Percentiles rank a stretch among this genome's conserved stretches.
phyloP scores from a whole-genome alignment of 257 asterid species.

The Petunia secreta region DNA sequence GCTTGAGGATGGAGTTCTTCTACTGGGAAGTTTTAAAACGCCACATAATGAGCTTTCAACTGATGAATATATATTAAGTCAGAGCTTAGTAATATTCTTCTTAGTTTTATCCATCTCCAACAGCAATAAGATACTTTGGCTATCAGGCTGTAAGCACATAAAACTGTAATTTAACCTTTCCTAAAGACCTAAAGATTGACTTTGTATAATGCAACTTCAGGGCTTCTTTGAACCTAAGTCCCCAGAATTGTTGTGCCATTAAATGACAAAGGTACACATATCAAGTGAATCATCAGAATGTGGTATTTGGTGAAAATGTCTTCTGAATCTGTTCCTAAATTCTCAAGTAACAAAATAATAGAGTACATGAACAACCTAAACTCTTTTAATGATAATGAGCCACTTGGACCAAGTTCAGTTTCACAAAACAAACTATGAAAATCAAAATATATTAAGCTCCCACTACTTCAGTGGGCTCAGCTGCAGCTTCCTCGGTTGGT shows the following conservation, averaged over 20 bases:
- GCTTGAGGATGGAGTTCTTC: too few species aligned
- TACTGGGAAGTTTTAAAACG: too few species aligned
- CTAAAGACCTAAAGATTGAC: neutral
- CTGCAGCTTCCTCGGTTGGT: constrained; percentile 60
- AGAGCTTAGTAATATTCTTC: too few species aligned
- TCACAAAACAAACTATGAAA: neutral
- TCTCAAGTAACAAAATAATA: neutral
- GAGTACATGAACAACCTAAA: constrained; percentile 3
- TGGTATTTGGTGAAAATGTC: neutral
- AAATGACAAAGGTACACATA: neutral
- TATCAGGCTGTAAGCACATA: too few species aligned
- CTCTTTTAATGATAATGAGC: constrained; percentile 21
- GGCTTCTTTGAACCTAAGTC: too few species aligned
- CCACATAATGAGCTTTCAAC: too few species aligned
- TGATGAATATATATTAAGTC: too few species aligned
- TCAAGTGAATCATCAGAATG: constrained; percentile 9
- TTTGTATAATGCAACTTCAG: neutral
- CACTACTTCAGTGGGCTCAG: constrained; percentile 64
- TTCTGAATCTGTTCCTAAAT: constrained; percentile 25
- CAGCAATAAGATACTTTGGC: too few species aligned
- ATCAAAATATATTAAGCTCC: constrained; percentile 49
- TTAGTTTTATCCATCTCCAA: too few species aligned
- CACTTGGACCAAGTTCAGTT: neutral
- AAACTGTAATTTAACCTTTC: too few species aligned
- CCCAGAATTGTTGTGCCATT: neutral